phyloP scores from a whole-genome alignment of 2,329 filamentous ascomycete genomes.

The Fusarium devonianum region DNA sequence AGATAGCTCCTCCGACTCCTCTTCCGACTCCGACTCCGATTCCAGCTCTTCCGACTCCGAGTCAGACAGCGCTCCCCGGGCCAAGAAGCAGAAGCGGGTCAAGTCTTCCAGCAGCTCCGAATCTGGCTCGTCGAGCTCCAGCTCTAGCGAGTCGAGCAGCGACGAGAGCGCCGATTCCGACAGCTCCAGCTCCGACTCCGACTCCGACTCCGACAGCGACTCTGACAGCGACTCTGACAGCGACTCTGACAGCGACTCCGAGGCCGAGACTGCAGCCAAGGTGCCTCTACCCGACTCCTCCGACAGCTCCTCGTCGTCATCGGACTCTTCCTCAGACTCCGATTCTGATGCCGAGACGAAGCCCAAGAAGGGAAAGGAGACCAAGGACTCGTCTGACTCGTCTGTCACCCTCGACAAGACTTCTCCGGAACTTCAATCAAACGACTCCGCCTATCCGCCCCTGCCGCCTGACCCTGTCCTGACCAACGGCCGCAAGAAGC shows the following conservation, averaged over 20 bases:
- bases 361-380: conserved; percentile 25
- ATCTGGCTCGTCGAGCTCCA: conserved; percentile 43
- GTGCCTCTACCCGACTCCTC: conserved; percentile 55
- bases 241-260: conserved; percentile 46
- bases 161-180: conserved; percentile 47
- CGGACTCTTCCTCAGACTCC: conserved; percentile 47
- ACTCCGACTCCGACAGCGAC: conserved; percentile 47
- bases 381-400: conserved; percentile 51
- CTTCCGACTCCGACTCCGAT: conserved; percentile 45
- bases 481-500: conserved; percentile 54
- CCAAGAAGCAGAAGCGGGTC: conserved; percentile 59
- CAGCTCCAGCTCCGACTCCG: conserved; percentile 40
- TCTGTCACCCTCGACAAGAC: conserved; percentile 60
- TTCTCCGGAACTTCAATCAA: conserved; percentile 50
- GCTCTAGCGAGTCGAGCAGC: conserved; percentile 40
- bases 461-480: conserved; percentile 59
- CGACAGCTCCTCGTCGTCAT: conserved; percentile 45
- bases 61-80: conserved; percentile 53
- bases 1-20: conserved; percentile 46
- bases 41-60: conserved; percentile 43
- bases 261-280: conserved; percentile 48
- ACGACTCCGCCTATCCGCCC: conserved; percentile 54
- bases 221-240: conserved; percentile 51
- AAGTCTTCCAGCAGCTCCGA: conserved; percentile 31
- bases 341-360: conserved; percentile 40